These are phyloP conservation scores for Claviceps sp. DNA, from an alignment of 2,329 filamentous ascomycete species.

Conservation along the genomic window DNA sequence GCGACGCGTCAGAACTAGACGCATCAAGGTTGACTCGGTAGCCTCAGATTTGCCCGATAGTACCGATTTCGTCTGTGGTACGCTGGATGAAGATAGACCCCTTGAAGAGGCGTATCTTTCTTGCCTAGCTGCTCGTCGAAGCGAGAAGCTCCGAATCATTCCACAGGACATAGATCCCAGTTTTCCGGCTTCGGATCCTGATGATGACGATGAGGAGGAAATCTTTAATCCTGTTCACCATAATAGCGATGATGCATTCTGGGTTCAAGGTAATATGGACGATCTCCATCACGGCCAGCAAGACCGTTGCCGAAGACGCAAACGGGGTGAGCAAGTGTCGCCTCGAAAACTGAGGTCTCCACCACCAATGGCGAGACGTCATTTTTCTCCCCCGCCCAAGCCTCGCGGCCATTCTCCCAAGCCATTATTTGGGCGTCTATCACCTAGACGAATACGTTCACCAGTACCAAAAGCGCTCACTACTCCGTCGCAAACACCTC, in stretches of 20 bases:
- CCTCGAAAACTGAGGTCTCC: conserved; percentile 32
- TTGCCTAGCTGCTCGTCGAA: conserved; percentile 67
- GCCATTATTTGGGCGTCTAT: conserved; percentile 48
- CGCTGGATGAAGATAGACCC: conserved; percentile 85
- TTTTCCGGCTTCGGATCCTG: conserved; percentile 87
- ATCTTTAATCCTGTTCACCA: conserved; percentile 42
- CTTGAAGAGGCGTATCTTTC: conserved; percentile 90
- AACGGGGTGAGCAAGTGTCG: conserved; percentile 36
- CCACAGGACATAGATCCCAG: conserved; percentile 98
- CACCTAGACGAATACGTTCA: conserved; percentile 57
- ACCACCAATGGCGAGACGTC: conserved; percentile 18
- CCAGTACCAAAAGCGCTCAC: conserved; percentile 44
- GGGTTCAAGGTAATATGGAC: conserved; percentile 61
- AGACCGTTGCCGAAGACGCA: conserved; percentile 33
- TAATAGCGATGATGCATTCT: conserved; percentile 54
- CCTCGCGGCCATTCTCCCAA: conserved; percentile 26
- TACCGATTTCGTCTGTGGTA: conserved; percentile 98
- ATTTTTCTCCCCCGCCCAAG: conserved; percentile 24
- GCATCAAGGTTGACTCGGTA: conserved; percentile 22
- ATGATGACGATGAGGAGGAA: conserved; percentile 69
- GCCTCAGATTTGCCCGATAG: conserved; percentile 87
- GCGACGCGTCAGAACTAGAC: conserved; percentile 13
- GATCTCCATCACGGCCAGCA: conserved; percentile 44
- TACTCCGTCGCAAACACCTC: conserved; percentile 26
- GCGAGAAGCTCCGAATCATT: conserved; percentile 65